Percentiles rank a stretch among this genome's conserved stretches.
phyloP scores from a whole-genome alignment of 495 filamentous ascomycete genomes.

The Penicillium riverlandense region DNA sequence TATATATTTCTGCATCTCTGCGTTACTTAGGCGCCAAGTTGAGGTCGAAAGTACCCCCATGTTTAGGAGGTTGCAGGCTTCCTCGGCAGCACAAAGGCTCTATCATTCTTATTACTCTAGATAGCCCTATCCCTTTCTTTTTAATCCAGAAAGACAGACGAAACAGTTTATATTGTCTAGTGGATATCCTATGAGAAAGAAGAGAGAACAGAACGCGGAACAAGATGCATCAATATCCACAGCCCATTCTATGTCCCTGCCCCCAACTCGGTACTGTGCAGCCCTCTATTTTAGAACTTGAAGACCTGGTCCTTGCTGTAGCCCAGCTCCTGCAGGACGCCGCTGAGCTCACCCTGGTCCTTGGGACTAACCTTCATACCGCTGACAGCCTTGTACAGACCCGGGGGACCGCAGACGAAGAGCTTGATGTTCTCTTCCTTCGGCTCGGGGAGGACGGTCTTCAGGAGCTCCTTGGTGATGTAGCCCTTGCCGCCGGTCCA shows the following conservation, averaged over 20 bases:
- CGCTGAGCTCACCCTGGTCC: constrained; percentile 87
- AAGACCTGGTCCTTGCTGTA: constrained; percentile 92
- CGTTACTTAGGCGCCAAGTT: too few species aligned
- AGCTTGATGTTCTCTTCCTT: constrained; percentile 86
- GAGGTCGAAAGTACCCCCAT: too few species aligned
- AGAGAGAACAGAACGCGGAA: not conserved
- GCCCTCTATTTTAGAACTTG: constrained; percentile 66
- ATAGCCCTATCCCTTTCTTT: too few species aligned
- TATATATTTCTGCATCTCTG: too few species aligned
- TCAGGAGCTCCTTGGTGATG: constrained; percentile 82
- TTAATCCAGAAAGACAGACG: too few species aligned
- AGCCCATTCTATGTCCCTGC: constrained; percentile 1
- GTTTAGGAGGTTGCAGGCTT: too few species aligned
- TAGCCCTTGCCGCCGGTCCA: constrained; percentile 72
- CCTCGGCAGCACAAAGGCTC: too few species aligned
- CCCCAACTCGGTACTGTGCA: constrained; percentile 11
- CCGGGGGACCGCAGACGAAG: constrained; percentile 86
- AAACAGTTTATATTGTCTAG: not conserved
- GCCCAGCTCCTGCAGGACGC: constrained; percentile 81
- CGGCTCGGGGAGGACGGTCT: constrained; percentile 87
- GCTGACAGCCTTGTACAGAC: constrained; percentile 87
- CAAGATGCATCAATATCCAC: constrained; percentile 15
- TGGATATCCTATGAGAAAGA: constrained; percentile 1
- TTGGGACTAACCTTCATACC: constrained; percentile 80
- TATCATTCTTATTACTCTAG: too few species aligned